These are phyloP conservation scores for Pythium pyrilobum DNA, from an alignment of 352 stramenopile species.

Conservation along the genomic window DNA sequence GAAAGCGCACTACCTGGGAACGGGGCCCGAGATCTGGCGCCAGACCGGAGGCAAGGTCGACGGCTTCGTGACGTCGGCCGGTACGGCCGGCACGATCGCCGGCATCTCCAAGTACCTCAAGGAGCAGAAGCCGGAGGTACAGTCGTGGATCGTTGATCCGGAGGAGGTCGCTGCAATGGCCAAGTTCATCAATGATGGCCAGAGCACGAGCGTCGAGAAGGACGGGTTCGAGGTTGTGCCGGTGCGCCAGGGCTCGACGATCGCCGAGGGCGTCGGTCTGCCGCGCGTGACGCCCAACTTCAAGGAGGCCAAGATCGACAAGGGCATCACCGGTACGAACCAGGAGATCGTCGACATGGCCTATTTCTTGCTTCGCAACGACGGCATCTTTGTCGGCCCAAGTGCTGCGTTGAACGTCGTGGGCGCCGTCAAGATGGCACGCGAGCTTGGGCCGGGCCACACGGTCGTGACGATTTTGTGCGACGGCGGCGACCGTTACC, in stretches of 20 bases:
- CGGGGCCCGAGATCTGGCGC: slow-evolving; percentile 86
- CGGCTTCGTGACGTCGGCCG: slow-evolving; percentile 87
- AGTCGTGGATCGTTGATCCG: slow-evolving; percentile 75
- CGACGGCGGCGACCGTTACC: slow-evolving; percentile 74
- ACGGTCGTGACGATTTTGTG: slow-evolving; percentile 81
- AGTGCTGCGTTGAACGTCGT: slow-evolving; percentile 76
- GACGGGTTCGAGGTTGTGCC: slow-evolving; percentile 87
- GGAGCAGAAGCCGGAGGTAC: slow-evolving; percentile 49
- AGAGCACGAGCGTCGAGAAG: slow-evolving; percentile 66
- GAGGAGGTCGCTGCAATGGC: slow-evolving; percentile 83
- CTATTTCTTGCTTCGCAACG: slow-evolving; percentile 85
- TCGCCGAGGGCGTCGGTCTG: slow-evolving; percentile 93
- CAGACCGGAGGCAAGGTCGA: slow-evolving; percentile 88
- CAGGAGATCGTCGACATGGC: slow-evolving; percentile 94
- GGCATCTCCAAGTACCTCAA: slow-evolving; percentile 93
- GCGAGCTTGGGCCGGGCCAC: slow-evolving; percentile 53
- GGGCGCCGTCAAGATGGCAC: slow-evolving; percentile 77
- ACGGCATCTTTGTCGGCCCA: slow-evolving; percentile 91
- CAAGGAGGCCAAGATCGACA: slow-evolving; percentile 84
- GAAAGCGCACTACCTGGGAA: slow-evolving; percentile 64
- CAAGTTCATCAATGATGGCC: slow-evolving; percentile 70
- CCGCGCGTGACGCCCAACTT: slow-evolving; percentile 92
- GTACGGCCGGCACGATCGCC: slow-evolving; percentile 91
- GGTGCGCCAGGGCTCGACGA: slow-evolving; percentile 78
- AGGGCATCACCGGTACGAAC: slow-evolving; percentile 89